Evolutionary conservation across 257 asterid genomes (phyloP).

Genomic region (Nicotiana knightiana): DNA sequence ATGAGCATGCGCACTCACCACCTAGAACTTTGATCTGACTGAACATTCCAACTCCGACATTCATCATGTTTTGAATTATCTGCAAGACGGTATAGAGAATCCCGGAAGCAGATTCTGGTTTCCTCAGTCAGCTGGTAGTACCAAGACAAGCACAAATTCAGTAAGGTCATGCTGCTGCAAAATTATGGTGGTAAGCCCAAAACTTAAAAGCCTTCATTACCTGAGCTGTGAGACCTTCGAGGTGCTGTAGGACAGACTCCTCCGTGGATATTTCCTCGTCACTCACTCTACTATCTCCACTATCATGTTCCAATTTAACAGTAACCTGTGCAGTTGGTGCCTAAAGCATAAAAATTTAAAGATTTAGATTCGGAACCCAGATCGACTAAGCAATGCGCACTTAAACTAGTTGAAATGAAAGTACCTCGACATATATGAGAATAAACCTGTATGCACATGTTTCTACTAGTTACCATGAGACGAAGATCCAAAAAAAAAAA

Average conservation of each 20-base stretch:
- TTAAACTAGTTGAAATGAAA: background rate
- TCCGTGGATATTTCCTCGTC: constrained; percentile 22
- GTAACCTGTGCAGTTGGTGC: constrained; percentile 14
- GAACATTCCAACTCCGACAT: background rate
- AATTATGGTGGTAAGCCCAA: background rate
- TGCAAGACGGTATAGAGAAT: constrained; percentile 52
- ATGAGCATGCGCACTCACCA: background rate
- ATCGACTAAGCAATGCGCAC: background rate
- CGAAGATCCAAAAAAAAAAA: background rate
- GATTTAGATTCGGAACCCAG: background rate
- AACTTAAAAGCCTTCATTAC: constrained; percentile 13
- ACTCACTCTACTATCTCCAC: background rate
- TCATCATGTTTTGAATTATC: constrained; percentile 35
- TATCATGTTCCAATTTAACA: constrained; percentile 16
- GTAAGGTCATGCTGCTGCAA: background rate
- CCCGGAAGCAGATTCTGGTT: constrained; percentile 46
- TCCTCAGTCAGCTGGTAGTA: constrained; percentile 27
- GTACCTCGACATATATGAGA: background rate
- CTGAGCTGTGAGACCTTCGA: constrained; percentile 36
- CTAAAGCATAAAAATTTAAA: constrained; percentile 12
- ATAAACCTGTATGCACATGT: background rate
- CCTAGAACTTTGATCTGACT: background rate
- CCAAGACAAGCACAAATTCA: constrained; percentile 4
- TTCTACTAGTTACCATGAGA: background rate
- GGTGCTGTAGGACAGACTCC: constrained; percentile 30